Percentiles rank a stretch among this genome's conserved stretches.
phyloP scores from a whole-genome alignment of 192 early-diverging fungal genomes.

The Paraglomus occultum region DNA sequence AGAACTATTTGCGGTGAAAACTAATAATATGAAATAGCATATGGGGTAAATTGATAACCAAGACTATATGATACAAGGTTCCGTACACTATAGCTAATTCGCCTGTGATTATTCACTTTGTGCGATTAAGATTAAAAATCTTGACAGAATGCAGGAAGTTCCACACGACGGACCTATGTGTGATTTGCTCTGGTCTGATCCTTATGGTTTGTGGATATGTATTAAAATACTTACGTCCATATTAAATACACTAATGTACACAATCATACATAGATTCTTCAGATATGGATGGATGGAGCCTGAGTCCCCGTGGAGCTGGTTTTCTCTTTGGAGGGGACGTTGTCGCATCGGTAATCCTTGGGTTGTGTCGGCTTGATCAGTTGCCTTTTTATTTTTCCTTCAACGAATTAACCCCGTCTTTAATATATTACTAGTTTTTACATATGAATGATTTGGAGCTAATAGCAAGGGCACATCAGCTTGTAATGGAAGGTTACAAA shows the following conservation, averaged over 20 bases:
- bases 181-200: conserved; percentile 97
- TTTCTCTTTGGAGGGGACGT: conserved; percentile 97
- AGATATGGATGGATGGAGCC: conserved; percentile 87
- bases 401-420: neutral
- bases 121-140: conserved; percentile 67
- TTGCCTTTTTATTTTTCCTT: neutral
- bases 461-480: conserved; percentile 94
- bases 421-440: conserved; percentile 47
- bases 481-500: conserved; percentile 98
- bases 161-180: conserved; percentile 99
- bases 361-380: neutral
- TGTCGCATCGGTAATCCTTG: conserved; percentile 66
- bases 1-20: too few species aligned
- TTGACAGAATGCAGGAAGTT: conserved; percentile 96
- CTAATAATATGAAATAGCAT: too few species aligned
- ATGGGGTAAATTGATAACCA: too few species aligned
- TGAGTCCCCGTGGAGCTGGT: conserved; percentile 96
- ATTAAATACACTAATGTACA: conserved; percentile 36
- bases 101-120: conserved; percentile 15
- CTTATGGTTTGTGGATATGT: too few species aligned
- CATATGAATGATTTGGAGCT: conserved; percentile 85
- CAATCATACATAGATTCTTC: too few species aligned
- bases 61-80: too few species aligned
- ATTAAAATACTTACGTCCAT: conserved; percentile 31
- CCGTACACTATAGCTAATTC: too few species aligned